These are phyloP conservation scores for Trichoderma sp. DNA, from an alignment of 2,329 filamentous ascomycete genomes.

Conservation along the genomic window DNA sequence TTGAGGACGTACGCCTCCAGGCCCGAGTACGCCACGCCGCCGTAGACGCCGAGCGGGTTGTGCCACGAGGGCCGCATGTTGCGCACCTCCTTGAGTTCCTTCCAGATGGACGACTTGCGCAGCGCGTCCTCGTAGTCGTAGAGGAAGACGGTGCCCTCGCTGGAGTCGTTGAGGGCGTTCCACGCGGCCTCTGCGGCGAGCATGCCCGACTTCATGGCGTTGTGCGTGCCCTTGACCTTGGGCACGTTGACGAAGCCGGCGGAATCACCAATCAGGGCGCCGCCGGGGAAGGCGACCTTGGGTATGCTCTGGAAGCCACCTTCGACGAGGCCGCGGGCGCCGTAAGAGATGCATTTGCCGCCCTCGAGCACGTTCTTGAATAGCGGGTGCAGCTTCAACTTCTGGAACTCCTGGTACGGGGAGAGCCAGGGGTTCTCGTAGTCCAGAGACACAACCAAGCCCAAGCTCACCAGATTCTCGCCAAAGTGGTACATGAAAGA, in stretches of 20 bases:
- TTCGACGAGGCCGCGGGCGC: constrained; percentile 85
- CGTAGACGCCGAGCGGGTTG: constrained; percentile 79
- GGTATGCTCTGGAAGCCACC: constrained; percentile 97
- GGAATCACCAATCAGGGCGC: constrained; percentile 91
- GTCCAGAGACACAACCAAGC: constrained; percentile 88
- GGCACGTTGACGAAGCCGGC: constrained; percentile 96
- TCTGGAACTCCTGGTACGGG: constrained; percentile 95
- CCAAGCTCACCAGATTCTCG: constrained; percentile 90
- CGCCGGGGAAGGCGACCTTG: constrained; percentile 93
- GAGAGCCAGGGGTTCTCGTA: constrained; percentile 96
- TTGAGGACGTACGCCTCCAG: constrained; percentile 86
- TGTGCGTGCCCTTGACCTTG: constrained; percentile 98
- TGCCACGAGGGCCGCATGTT: constrained; percentile 98
- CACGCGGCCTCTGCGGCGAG: constrained; percentile 89
- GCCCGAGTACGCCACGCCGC: constrained; percentile 88
- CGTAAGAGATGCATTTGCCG: constrained; percentile 96
- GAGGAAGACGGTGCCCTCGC: constrained; percentile 76
- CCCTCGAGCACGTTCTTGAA: constrained; percentile 86
- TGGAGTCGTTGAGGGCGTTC: constrained; percentile 61
- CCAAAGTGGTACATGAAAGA: constrained; percentile 99
- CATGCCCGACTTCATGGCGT: constrained; percentile 97
- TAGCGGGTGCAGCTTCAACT: constrained; percentile 95
- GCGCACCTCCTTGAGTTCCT: constrained; percentile 88
- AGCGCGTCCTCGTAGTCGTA: constrained; percentile 92
- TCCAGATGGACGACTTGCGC: constrained; percentile 85